These are phyloP conservation scores for Moesziomyces sp. DNA, from an alignment of 1,284 basidiomycete genomes.

Conservation along the genomic window DNA sequence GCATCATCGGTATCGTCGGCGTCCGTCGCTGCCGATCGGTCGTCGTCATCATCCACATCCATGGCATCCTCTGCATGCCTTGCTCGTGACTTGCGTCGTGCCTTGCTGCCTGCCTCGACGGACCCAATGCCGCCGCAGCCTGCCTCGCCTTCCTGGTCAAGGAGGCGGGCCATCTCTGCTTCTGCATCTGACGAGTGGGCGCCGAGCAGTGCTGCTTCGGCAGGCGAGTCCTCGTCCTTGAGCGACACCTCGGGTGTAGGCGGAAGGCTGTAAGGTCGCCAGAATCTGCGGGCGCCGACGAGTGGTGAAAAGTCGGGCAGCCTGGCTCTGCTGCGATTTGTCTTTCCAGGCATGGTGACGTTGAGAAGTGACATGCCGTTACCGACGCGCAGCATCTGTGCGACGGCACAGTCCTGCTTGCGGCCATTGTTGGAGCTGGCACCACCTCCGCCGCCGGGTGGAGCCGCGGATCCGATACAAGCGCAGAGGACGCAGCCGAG, in stretches of 20 bases:
- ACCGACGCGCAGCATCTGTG: constrained; percentile 65
- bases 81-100: not conserved
- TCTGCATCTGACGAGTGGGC: constrained; percentile 16
- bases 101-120: constrained; percentile 2
- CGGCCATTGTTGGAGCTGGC: constrained; percentile 59
- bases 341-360: constrained; percentile 52
- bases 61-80: constrained; percentile 4
- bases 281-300: constrained; percentile 56
- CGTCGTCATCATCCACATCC: constrained; percentile 8
- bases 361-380: constrained; percentile 65
- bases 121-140: constrained; percentile 36
- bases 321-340: constrained; percentile 43
- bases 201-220: constrained; percentile 14
- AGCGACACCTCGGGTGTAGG: constrained; percentile 39
- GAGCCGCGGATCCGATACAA: constrained; percentile 61
- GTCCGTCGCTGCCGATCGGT: constrained; percentile 9
- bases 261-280: constrained; percentile 48
- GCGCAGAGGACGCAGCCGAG: constrained; percentile 61
- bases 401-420: constrained; percentile 66
- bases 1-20: constrained; percentile 33
- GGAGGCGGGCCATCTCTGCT: constrained; percentile 16
- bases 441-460: constrained; percentile 54
- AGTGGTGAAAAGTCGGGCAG: constrained; percentile 61
- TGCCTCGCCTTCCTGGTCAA: constrained; percentile 22
- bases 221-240: constrained; percentile 20